Conservation (phyloP, 305 asterid species). For the Rubia occidens region DNA sequence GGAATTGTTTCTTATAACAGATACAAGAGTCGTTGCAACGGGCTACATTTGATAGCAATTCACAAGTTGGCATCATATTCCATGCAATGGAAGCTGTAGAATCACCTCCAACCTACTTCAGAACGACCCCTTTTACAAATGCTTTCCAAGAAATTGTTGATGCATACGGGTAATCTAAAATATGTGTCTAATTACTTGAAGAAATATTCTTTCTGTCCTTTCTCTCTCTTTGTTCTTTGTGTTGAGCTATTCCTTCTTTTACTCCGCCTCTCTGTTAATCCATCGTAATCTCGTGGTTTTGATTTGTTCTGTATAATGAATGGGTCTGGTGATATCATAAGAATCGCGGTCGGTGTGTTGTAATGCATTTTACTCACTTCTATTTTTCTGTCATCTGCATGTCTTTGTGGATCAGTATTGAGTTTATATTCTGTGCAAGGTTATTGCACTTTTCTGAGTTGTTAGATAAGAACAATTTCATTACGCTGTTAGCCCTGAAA, state of each 20-base stretch:
- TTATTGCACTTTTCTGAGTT: background rate
- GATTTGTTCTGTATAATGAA: background rate
- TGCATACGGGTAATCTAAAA: conserved; percentile 84
- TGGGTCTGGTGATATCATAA: background rate
- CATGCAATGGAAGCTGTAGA: conserved; percentile 85
- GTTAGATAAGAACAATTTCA: background rate
- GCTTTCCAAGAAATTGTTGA: conserved; percentile 97
- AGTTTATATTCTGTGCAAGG: background rate
- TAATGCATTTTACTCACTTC: background rate
- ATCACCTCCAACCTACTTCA: conserved; percentile 90
- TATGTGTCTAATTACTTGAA: conserved; percentile 5
- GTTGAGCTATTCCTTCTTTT: background rate
- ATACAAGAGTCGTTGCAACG: conserved; percentile 90
- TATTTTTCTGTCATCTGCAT: background rate
- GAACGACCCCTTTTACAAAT: conserved; percentile 67
- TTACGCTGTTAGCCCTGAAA: background rate
- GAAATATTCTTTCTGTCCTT: background rate
- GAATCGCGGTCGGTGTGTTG: background rate
- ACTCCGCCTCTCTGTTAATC: background rate
- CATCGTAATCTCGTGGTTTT: background rate
- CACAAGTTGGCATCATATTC: conserved; percentile 91
- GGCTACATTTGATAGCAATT: conserved; percentile 85
- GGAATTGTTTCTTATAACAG: conserved; percentile 33
- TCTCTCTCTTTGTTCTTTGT: background rate
- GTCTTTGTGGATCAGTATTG: background rate